phyloP scores from a whole-genome alignment of 345 rosid genomes.

The Conringia planisiliqua region DNA sequence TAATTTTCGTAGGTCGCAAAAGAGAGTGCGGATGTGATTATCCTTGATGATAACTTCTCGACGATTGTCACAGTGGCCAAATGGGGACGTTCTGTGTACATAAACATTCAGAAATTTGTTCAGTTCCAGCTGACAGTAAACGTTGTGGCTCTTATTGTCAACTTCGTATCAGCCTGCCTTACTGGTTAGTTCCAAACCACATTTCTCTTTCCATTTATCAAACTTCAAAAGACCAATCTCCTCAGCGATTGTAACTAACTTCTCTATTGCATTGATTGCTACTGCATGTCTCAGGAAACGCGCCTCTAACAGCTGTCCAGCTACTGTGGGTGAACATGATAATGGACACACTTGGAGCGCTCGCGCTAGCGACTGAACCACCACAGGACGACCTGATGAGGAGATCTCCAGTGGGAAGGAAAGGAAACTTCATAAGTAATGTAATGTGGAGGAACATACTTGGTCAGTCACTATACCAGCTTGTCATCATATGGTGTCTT shows the following conservation, averaged over 20 bases:
- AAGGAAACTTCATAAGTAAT: conserved; percentile 79
- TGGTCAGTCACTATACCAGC: conserved; percentile 88
- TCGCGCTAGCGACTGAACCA: conserved; percentile 85
- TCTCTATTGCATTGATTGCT: background rate
- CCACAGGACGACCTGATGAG: conserved; percentile 74
- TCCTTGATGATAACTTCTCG: conserved; percentile 82
- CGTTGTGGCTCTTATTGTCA: conserved; percentile 76
- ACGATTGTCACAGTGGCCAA: conserved; percentile 76
- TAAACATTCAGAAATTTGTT: conserved; percentile 85
- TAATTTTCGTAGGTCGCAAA: conserved; percentile 62
- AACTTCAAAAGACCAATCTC: background rate
- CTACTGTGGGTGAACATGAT: conserved; percentile 91
- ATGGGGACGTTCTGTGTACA: conserved; percentile 89
- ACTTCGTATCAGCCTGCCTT: conserved; percentile 86
- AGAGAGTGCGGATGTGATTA: conserved; percentile 88
- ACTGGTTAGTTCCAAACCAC: conserved; percentile 50
- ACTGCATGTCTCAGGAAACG: conserved; percentile 46
- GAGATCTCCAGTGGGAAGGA: conserved; percentile 68
- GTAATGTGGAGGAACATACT: conserved; percentile 97
- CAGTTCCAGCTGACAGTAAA: conserved; percentile 94
- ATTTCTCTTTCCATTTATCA: background rate
- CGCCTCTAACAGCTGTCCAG: conserved; percentile 84
- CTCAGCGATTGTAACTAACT: conserved; percentile 4
- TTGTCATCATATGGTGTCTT: conserved; percentile 60
- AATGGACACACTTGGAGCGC: conserved; percentile 89